A percentile compares a stretch with the other conserved stretches of the same genome.
These are phyloP conservation scores for Canna indica DNA, from an alignment of 176 grass and related monocot species.

Conservation along the genomic window DNA sequence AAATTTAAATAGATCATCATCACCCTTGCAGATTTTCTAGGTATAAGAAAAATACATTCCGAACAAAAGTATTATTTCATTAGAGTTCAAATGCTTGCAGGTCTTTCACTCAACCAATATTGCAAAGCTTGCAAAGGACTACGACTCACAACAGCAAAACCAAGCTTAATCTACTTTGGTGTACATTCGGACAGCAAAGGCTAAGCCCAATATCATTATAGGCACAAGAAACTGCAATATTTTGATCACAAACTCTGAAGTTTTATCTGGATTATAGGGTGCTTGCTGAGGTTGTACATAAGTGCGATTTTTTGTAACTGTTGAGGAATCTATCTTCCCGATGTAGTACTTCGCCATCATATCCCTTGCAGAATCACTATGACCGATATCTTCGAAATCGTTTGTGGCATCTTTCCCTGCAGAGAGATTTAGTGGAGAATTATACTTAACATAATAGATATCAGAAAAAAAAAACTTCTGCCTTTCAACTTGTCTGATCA, in stretches of 20 bases:
- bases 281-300: background rate
- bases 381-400: constrained; percentile 80
- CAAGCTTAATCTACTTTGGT: constrained; percentile 29
- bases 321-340: constrained; percentile 49
- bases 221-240: constrained; percentile 38
- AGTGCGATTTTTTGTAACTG: constrained; percentile 28
- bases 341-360: constrained; percentile 63
- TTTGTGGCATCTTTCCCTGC: constrained; percentile 80
- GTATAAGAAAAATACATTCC: background rate
- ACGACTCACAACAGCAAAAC: too few relatives aligned
- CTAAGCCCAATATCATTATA: constrained; percentile 25
- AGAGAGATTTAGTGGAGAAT: background rate
- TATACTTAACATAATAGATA: background rate
- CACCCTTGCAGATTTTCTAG: background rate
- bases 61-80: background rate
- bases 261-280: background rate
- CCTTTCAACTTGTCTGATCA: background rate
- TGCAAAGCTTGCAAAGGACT: background rate
- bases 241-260: constrained; percentile 6
- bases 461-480: background rate
- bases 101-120: background rate
- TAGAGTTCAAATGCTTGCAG: background rate
- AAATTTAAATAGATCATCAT: background rate
- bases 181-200: constrained; percentile 28
- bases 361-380: constrained; percentile 46